Base-by-base conservation (phyloP, 2,329 filamentous ascomycete genomes). In the Cryphonectria parasitica region DNA sequence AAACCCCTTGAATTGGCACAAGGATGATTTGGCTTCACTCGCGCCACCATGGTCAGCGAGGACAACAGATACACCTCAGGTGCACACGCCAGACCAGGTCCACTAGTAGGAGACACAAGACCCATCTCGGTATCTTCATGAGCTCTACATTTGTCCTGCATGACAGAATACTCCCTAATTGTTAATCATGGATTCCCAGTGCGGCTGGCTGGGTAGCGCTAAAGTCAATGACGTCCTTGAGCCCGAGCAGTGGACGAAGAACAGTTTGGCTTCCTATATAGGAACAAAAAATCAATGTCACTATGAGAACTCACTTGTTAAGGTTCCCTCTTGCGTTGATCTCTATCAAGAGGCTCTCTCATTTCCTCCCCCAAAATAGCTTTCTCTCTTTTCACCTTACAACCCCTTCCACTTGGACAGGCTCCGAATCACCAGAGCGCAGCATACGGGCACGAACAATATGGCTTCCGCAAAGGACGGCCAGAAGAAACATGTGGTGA, bases 401-500 rank as follows among this genome's bases (percentile, higher is more conserved):
- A 22, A 2, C 15, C 39, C 7, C 56, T 61, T 36, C 34, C 31
- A 61, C 58, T 28, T 28, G 52, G 13, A 3, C 52, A 25, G 31
- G 7, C n/a, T 3, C 22, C 19, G 10, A 17, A 25, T 31, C 34
- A 22, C 10, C 10, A 25, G 17, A 19, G 54, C 19, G 52, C 54
- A 60, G 36, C 62, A n/a, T 31, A n/a, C 61, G 58, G 22, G 17
- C 39, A 8, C 13, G 2, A 62, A 22, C 43, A 43, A 4, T 4
- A 66, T 31, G 52, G 34, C 34, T 58, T 7, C 36, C 71, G 70
- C 61, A 71, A 69, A 52, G 73, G 61, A 67, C 22, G 45, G 54
- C 28, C 66, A 76, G 69, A 87, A 86, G 74, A 87, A 86, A 74
- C 85, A 83, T 73, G 81, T 91, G 28, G 83, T 88, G 15, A 83